phyloP scores from a whole-genome alignment of 2,329 filamentous ascomycete species.

The Apiospora pterosperma region DNA sequence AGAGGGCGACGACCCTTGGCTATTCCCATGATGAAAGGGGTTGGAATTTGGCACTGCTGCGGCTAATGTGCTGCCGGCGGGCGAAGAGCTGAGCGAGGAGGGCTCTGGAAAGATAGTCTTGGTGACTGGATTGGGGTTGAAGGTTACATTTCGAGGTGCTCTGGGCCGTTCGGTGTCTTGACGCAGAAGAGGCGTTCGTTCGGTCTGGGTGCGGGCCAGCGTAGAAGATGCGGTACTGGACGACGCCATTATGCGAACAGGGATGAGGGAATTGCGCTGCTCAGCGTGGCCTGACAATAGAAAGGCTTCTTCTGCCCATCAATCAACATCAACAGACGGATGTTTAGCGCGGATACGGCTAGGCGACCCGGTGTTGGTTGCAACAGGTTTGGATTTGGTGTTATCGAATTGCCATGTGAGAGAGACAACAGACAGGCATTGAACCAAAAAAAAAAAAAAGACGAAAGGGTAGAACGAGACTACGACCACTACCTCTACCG shows the following conservation, averaged over 20 bases:
- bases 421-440: not conserved
- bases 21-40: conserved; percentile 27
- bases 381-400: conserved; percentile 3
- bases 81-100: conserved; percentile 25
- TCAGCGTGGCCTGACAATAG: not conserved
- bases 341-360: not conserved
- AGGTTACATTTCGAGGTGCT: conserved; percentile 66
- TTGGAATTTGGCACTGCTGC: conserved; percentile 25
- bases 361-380: not conserved
- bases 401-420: conserved; percentile 16
- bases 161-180: conserved; percentile 35
- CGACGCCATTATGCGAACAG: conserved; percentile 17
- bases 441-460: not conserved
- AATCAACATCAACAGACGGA: not conserved
- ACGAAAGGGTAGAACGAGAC: not conserved
- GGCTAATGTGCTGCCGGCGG: conserved; percentile 27
- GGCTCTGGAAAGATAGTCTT: conserved; percentile 55
- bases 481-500: not conserved
- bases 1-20: conserved; percentile 35
- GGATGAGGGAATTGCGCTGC: not conserved
- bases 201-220: conserved; percentile 13
- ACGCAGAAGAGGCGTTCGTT: conserved; percentile 29
- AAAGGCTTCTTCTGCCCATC: not conserved
- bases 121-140: conserved; percentile 68
- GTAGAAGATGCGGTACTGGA: conserved; percentile 18